Percentiles rank a stretch among this genome's conserved stretches.
Evolutionary conservation across 2,329 filamentous ascomycete genomes (phyloP).

Genomic region (Penicillium occitanis): DNA sequence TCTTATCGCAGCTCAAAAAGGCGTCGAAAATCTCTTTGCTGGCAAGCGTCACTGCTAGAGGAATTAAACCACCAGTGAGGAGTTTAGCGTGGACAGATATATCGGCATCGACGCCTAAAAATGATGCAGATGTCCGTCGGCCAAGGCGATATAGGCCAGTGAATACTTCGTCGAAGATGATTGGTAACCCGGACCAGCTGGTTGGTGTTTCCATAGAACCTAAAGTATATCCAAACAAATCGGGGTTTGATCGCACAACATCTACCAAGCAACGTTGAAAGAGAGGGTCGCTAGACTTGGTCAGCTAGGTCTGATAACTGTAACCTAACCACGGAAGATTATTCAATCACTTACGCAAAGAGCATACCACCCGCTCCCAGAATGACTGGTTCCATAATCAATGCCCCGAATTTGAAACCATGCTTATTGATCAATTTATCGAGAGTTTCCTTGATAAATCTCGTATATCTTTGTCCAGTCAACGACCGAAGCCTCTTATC

Average conservation of each 20-base stretch:
- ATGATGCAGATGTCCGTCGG: constrained; percentile 66
- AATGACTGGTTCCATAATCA: constrained; percentile 78
- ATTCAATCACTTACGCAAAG: constrained; percentile 60
- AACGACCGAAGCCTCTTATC: constrained; percentile 48
- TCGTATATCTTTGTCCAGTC: constrained; percentile 55
- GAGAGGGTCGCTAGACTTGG: constrained; percentile 65
- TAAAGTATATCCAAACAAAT: constrained; percentile 51
- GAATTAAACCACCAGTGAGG: constrained; percentile 75
- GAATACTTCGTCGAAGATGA: constrained; percentile 86
- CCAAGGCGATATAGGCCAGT: constrained; percentile 82
- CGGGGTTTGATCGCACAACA: constrained; percentile 60
- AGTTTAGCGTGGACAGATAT: constrained; percentile 81
- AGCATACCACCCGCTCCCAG: constrained; percentile 83
- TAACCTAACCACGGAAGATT: neutral
- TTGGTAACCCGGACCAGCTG: constrained; percentile 70
- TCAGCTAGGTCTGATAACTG: neutral
- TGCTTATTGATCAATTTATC: constrained; percentile 53
- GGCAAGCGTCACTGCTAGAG: constrained; percentile 73
- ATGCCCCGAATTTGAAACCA: constrained; percentile 69
- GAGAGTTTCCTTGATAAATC: constrained; percentile 59
- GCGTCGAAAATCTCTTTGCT: constrained; percentile 70
- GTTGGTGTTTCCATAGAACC: constrained; percentile 21
- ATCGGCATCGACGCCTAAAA: constrained; percentile 68
- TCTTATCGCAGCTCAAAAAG: constrained; percentile 71
- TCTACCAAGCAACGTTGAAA: constrained; percentile 73